Conservation (phyloP, 2,329 filamentous ascomycete genomes). For the Allantophomopsis cytisporea region DNA sequence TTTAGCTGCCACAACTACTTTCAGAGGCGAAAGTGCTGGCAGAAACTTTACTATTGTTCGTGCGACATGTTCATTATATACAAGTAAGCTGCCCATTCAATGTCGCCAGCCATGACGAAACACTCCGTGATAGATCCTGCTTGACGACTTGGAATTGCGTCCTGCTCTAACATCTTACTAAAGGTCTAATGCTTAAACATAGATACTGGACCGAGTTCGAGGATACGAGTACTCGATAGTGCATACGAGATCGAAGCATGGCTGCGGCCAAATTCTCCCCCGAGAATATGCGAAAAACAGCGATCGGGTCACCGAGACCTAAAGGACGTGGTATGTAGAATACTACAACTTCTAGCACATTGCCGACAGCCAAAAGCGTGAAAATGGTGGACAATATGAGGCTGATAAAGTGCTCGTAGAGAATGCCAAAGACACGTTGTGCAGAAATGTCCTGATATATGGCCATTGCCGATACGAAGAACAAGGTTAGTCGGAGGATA, state of each 20-base stretch:
- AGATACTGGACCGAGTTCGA: too few species aligned
- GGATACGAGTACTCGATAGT: too few species aligned
- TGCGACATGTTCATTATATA: slow-evolving; percentile 30
- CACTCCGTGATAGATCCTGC: too few species aligned
- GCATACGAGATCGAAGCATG: slow-evolving; percentile 8
- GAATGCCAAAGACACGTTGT: slow-evolving; percentile 76
- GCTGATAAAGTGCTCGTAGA: slow-evolving; percentile 30
- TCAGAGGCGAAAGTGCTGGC: too few species aligned
- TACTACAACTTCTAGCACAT: neutral
- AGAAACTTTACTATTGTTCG: slow-evolving; percentile 10
- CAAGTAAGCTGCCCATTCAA: slow-evolving; percentile 19
- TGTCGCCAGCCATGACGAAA: too few species aligned
- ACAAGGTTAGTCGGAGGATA: slow-evolving; percentile 36
- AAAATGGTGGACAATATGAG: neutral
- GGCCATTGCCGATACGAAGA: slow-evolving; percentile 88
- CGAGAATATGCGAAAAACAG: slow-evolving; percentile 19
- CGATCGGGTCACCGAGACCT: slow-evolving; percentile 37
- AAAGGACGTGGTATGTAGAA: slow-evolving; percentile 37
- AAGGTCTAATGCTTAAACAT: too few species aligned
- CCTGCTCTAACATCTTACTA: too few species aligned
- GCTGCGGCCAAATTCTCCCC: slow-evolving; percentile 17
- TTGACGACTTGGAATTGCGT: too few species aligned
- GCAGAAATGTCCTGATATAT: slow-evolving; percentile 87
- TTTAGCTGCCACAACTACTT: too few species aligned
- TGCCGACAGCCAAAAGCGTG: too few species aligned